These are phyloP conservation scores for Auriscalpium microsporum DNA, from an alignment of 768 basidiomycete species.

Conservation along the genomic window DNA sequence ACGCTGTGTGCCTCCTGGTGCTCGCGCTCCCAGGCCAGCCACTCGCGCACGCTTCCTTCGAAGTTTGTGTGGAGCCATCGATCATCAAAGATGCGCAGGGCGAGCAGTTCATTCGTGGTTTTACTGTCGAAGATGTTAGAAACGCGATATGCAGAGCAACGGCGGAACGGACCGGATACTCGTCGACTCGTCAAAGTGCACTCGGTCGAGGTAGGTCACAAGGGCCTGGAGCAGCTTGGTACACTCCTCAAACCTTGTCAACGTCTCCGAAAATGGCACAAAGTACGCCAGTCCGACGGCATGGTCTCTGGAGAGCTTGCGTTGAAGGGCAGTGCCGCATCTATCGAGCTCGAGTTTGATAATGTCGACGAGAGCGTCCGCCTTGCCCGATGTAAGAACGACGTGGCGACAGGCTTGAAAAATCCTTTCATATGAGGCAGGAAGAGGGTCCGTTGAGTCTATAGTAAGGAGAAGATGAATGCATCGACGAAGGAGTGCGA, in stretches of 20 bases:
- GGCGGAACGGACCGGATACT: conserved; percentile 17
- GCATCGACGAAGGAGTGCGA: conserved; percentile 26
- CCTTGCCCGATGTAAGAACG: conserved; percentile 44
- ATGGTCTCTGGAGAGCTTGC: conserved; percentile 25
- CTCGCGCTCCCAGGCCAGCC: conserved; percentile 10
- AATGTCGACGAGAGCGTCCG: conserved; percentile 49
- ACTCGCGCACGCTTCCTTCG: conserved; percentile 2
- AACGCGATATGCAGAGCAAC: no score
- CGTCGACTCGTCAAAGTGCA: conserved; percentile 28
- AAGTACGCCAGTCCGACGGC: conserved; percentile 45
- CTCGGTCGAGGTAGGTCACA: conserved; percentile 3
- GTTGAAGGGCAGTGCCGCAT: conserved; percentile 34
- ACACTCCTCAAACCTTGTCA: conserved; percentile 56
- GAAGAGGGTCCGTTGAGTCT: conserved; percentile 26
- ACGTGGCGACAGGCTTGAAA: conserved; percentile 48
- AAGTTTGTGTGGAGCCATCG: background rate
- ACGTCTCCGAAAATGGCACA: conserved; percentile 41
- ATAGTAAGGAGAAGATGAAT: conserved; percentile 29
- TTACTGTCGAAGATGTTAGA: background rate
- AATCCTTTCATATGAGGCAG: conserved; percentile 47
- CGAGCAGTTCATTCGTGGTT: conserved; percentile 3
- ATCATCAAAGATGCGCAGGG: conserved; percentile 6
- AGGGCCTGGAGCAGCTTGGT: conserved; percentile 33
- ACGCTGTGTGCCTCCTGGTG: conserved; percentile 30
- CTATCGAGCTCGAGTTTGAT: conserved; percentile 55